A percentile compares a stretch with the other conserved stretches of the same genome.
Conservation (phyloP, 2,329 filamentous ascomycete genomes). For the Gnomoniopsis sp. region DNA sequence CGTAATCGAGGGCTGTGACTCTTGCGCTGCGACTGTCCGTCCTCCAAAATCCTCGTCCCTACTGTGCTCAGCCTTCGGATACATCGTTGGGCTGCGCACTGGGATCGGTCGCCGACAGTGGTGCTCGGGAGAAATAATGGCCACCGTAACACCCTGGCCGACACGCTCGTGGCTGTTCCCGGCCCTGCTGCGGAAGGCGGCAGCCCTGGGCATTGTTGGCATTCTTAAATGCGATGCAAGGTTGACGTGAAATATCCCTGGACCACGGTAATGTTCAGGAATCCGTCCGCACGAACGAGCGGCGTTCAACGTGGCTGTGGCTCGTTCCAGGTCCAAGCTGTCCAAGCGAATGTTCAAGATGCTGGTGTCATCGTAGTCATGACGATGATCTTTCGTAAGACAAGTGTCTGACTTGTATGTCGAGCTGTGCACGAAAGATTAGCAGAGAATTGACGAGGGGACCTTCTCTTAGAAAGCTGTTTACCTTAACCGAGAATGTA, state of each 20-base stretch:
- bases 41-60: neutral
- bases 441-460: neutral
- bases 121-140: neutral
- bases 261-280: conserved; percentile 15
- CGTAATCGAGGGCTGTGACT: neutral
- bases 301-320: conserved; percentile 10
- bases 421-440: neutral
- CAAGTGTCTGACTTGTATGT: neutral
- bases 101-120: neutral
- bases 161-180: neutral
- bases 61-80: neutral
- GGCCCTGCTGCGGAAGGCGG: neutral
- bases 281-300: neutral
- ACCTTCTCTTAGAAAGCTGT: neutral
- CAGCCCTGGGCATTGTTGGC: neutral
- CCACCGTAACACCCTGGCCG: neutral
- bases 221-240: conserved; percentile 1
- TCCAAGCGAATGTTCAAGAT: conserved; percentile 8
- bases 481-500: neutral
- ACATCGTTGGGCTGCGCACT: neutral
- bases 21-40: neutral
- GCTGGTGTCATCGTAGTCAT: neutral
- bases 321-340: conserved; percentile 13
- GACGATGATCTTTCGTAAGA: neutral
- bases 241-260: conserved; percentile 18